Evolutionary conservation across 202 grass and related monocot species (phyloP), one percentile per base, ranked within the genome.

Genomic region (Cymbopogon flexuosus): DNA sequence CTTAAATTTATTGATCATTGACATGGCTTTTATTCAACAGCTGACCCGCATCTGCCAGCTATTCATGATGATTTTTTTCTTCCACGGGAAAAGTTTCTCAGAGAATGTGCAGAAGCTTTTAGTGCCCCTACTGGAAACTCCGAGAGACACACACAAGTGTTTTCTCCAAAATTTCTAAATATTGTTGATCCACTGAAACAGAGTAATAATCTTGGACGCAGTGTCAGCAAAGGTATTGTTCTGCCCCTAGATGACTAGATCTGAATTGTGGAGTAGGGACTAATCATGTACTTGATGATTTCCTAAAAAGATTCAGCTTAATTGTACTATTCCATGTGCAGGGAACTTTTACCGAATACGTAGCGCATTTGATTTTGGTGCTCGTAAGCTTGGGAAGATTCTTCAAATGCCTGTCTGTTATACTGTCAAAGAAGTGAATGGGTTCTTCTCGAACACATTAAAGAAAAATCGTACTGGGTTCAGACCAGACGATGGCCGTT

Each of bases 311-410:
- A 16, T 60, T 68, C 15, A 58, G 10, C 5, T 16, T 80, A 63
- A 45, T 54, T 59, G 60, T 15, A 30, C 14, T 40, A 9, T 33
- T 54, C 36, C 66, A 51, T 62, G 15, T n/a, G 5, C 76, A 97
- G 92, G 91, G 16, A 97, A 92, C 68, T 97, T 92, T 47, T 92
- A 87, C 68, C 81, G 95, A n/a, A 94, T 97, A 91, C 86, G 90
- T 23, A 93, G 86, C 68, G 94, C 92, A 79, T 97, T 97, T 90
- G 88, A 88, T 58, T 88, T 93, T 79, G 94, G 94, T 41, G 92
- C 94, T 51, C 90, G 86, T 22, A 94, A 97, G 76, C 90, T 97
- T 62, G 90, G 88, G 24, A 89, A 85, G 67, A 91, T 92, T 77
- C 81, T 97, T 83, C 86, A 84, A 57, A 46, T 82, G 43, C 83